Base-by-base conservation (phyloP, 495 filamentous ascomycete genomes). In the Aspergillus avenaceus region DNA sequence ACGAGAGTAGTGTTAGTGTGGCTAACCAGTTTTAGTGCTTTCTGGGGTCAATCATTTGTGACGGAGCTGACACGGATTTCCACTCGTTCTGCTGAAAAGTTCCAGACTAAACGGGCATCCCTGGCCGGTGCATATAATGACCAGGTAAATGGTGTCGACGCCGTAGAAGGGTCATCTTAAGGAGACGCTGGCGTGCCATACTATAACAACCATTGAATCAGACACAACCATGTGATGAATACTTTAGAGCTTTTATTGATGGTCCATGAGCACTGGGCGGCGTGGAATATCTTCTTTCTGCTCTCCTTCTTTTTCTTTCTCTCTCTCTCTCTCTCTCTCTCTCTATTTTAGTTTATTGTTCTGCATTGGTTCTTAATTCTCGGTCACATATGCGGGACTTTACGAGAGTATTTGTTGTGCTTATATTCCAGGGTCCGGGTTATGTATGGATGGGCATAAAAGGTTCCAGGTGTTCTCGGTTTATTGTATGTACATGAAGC, bases 41-140 rank as follows among this genome's bases (percentile, higher is more conserved):
- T 95, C 83, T 98, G 92, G 92, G 93, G 92, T n/a, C 80, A 92
- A 62, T 89, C 84, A 45, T 97, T 98, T 55, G 90, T 97, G 37
- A 80, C 76, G 19, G 92, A 97, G 67, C 73, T 98, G 54, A 88
- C 73, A 8, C 78, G 84, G 47, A 85, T 89, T 50, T 85, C 84
- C 12, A 73, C 58, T 1, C 65, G 69, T 36, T 66, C 70, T 1
- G 65, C 70, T 28, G 66, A 71, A 34, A 77, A 75, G 38, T 65
- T 74, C 45, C 69, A 73, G 29, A 49, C 67, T 3, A 71, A 65
- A 51, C 66, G 69, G 50, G 47, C 63, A 14, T 55, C 59, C 14
- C 24, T 59, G 21, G 32, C 46, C 22, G 47, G 32, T 28, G 48
- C 42, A 7, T 45, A 50, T 12, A 31, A 24, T 8, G 55, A 55